Percentiles rank a stretch among this genome's conserved stretches.
Conservation (phyloP, 176 grass and related monocot species). For the Aegilops umbellulata region DNA sequence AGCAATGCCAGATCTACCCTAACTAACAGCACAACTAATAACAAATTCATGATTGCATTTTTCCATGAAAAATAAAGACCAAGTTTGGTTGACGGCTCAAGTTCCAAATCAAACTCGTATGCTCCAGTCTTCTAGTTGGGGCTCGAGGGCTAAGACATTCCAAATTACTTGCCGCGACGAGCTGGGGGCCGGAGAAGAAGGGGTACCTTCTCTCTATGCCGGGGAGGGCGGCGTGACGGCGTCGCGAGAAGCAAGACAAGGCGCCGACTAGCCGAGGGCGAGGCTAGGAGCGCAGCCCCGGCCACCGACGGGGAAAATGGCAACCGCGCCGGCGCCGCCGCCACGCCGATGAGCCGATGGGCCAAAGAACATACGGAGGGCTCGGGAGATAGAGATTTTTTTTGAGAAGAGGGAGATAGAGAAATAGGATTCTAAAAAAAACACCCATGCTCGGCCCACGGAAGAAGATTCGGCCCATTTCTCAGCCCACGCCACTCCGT, state of each 20-base stretch:
- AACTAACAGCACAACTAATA: background rate
- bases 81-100: background rate
- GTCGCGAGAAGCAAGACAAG: background rate
- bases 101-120: no score
- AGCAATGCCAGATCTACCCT: background rate
- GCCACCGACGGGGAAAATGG: background rate
- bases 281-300: background rate
- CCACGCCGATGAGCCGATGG: background rate
- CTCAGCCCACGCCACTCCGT: background rate
- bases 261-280: background rate
- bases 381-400: background rate
- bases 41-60: background rate
- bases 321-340: background rate
- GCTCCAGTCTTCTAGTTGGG: background rate
- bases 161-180: background rate
- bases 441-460: background rate
- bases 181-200: background rate
- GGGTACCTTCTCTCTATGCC: constrained; percentile 17
- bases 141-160: background rate
- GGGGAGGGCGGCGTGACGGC: background rate
- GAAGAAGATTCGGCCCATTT: background rate
- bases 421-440: background rate
- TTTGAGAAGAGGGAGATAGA: background rate
- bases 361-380: background rate
- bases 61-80: background rate